Evolutionary conservation across 2,329 filamentous ascomycete species (phyloP), one percentile per base, ranked within the genome.

Genomic region (Fusarium ramigenum): DNA sequence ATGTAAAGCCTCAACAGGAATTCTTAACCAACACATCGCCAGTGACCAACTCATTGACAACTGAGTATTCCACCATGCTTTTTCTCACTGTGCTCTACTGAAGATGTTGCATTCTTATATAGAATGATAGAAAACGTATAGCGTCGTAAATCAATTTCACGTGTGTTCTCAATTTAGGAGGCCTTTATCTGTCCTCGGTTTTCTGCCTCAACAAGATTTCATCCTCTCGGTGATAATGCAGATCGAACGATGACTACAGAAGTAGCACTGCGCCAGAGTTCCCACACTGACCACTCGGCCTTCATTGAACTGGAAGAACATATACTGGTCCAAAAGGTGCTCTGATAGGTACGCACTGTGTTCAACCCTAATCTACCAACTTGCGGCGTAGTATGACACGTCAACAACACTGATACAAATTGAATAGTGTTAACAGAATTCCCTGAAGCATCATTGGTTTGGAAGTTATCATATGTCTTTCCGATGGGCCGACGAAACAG

Each of bases 351-450:
- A 23, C 9, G 21, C 10, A 23, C 10, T 23, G 15, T 30, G 7
- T 0, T 40, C 2, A 14, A 8, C 16, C 18, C 14, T 23, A 36
- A 11, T n/a, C 10, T 32, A 9, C 16, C 3, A 21, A 5, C n/a
- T 11, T 39, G 43, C 19, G 64, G 39, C 39, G 37, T 18, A 46
- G 44, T 40, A 25, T 67, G 63, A 66, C 52, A 21, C 16, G 34
- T 52, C 62, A 28, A 40, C 18, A 52, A 25, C n/a, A 30, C 11
- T 14, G 14, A 16, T 28, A 25, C 18, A 14, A 19, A 12, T 14
- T 18, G 10, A n/a, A 28, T 12, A 23, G 6, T 7, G 4, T 16
- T 9, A 2, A 3, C 1, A 8, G 14, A 16, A 9, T 36, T 21
- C 5, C n/a, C 1, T 16, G 3, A 28, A 11, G 6, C 9, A 10